Percentiles rank a stretch among this genome's conserved stretches.
Conservation (phyloP, 768 basidiomycete species). For the Phaeotremella fagi region DNA sequence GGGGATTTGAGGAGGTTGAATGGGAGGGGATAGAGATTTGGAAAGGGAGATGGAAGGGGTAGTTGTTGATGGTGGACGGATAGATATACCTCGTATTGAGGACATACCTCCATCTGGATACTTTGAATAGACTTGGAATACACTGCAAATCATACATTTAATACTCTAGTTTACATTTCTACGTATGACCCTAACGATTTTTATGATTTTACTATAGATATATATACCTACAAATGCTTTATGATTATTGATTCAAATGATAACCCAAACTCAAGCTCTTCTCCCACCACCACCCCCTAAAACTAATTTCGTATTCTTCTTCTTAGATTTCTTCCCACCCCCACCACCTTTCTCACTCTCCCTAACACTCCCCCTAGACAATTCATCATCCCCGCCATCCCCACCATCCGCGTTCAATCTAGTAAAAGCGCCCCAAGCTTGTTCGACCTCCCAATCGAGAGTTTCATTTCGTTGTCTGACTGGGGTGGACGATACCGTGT, state of each 20-base stretch:
- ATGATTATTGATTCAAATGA: too few relatives aligned
- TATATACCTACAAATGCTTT: too few relatives aligned
- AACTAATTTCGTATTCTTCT: slow-evolving; percentile 11
- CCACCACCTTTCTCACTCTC: slow-evolving; percentile 25
- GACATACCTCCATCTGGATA: too few relatives aligned
- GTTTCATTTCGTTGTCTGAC: neutral
- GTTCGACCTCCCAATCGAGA: slow-evolving; percentile 34
- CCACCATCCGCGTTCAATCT: slow-evolving; percentile 14
- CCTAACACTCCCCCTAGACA: slow-evolving; percentile 2
- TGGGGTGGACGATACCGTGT: slow-evolving; percentile 15
- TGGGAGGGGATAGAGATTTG: slow-evolving; percentile 82
- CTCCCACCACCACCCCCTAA: slow-evolving; percentile 17
- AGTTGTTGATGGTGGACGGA: neutral
- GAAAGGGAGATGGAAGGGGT: slow-evolving; percentile 52
- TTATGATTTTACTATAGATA: too few relatives aligned
- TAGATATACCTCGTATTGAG: neutral
- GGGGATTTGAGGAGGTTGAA: slow-evolving; percentile 62
- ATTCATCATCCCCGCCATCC: slow-evolving; percentile 2
- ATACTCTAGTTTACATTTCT: too few relatives aligned
- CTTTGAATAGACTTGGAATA: too few relatives aligned
- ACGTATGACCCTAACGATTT: too few relatives aligned
- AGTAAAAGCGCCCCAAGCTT: slow-evolving; percentile 35
- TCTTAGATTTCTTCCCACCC: slow-evolving; percentile 6
- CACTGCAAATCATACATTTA: too few relatives aligned
- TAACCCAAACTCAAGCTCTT: too few relatives aligned